Evolutionary conservation across 305 asterid species (phyloP).

Genomic region (Petunia hybrid): DNA sequence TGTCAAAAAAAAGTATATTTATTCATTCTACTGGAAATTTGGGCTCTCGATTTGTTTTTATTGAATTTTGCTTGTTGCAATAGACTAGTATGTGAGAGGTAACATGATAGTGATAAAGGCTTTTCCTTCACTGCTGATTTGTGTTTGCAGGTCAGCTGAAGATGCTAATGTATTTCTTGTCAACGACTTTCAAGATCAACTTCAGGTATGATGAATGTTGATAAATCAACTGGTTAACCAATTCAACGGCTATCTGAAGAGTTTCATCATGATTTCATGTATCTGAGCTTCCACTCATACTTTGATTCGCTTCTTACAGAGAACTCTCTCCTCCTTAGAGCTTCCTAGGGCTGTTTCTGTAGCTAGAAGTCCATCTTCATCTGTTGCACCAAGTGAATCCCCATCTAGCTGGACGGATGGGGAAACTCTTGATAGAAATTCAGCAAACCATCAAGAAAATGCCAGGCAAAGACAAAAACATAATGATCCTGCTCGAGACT

Average conservation of each 20-base stretch:
- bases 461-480: conserved; percentile 69
- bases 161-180: conserved; percentile 96
- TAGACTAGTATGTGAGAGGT: neutral
- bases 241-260: conserved; percentile 7
- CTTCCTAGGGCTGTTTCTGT: conserved; percentile 82
- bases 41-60: neutral
- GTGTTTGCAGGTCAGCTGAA: conserved; percentile 82
- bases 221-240: neutral
- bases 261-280: conserved; percentile 29
- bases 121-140: neutral
- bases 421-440: conserved; percentile 53
- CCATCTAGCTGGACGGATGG: conserved; percentile 44
- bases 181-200: conserved; percentile 92
- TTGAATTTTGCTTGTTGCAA: conserved; percentile 13
- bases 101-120: neutral
- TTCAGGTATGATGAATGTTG: conserved; percentile 67
- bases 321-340: conserved; percentile 95
- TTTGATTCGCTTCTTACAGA: conserved; percentile 53
- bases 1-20: neutral
- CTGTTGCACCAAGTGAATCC: conserved; percentile 51
- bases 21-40: conserved; percentile 2
- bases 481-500: conserved; percentile 85
- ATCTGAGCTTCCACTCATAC: conserved; percentile 19
- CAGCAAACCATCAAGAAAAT: conserved; percentile 55
- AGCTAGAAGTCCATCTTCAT: conserved; percentile 60